Evolutionary conservation across 495 filamentous ascomycete species (phyloP).

Genomic region (Lasiosphaeria hispida): DNA sequence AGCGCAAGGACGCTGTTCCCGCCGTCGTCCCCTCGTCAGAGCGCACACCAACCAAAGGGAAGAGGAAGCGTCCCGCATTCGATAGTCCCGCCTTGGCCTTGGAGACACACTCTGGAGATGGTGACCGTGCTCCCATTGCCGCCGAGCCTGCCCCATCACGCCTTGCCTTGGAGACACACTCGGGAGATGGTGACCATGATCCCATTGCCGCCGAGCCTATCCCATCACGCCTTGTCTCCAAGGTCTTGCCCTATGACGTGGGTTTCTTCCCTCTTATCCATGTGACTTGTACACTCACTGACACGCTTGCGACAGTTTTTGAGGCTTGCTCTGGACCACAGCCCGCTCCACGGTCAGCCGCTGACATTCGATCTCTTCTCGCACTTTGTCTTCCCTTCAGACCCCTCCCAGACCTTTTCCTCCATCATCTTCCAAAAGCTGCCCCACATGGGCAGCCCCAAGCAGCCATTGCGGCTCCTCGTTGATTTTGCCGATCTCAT

Average conservation of each 20-base stretch:
- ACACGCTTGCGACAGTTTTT: slow-evolving; percentile 33
- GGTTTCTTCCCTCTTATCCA: slow-evolving; percentile 2
- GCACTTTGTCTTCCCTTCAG: slow-evolving; percentile 39
- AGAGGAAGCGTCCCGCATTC: slow-evolving; percentile 49
- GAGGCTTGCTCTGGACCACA: slow-evolving; percentile 43
- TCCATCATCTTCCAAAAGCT: slow-evolving; percentile 45
- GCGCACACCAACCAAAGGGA: slow-evolving; percentile 49
- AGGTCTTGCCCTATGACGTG: slow-evolving; percentile 36
- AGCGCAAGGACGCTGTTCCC: slow-evolving; percentile 33
- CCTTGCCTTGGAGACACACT: not conserved
- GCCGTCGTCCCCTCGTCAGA: slow-evolving; percentile 37
- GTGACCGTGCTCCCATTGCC: too few species aligned
- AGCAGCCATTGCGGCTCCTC: slow-evolving; percentile 37
- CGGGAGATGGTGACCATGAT: not conserved
- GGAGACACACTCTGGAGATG: slow-evolving; percentile 38
- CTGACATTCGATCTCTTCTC: slow-evolving; percentile 45
- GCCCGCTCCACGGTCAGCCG: slow-evolving; percentile 32
- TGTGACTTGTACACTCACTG: slow-evolving; percentile 8
- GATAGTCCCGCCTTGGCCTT: slow-evolving; percentile 51
- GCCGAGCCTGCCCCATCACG: too few species aligned
- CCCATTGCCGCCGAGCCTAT: too few species aligned
- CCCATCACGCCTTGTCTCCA: not conserved
- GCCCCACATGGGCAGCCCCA: slow-evolving; percentile 33
- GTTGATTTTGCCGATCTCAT: slow-evolving; percentile 44
- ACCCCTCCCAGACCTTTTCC: slow-evolving; percentile 38